Conservation (phyloP, 306 rosid species). For the Oemleria cerasiformis region DNA sequence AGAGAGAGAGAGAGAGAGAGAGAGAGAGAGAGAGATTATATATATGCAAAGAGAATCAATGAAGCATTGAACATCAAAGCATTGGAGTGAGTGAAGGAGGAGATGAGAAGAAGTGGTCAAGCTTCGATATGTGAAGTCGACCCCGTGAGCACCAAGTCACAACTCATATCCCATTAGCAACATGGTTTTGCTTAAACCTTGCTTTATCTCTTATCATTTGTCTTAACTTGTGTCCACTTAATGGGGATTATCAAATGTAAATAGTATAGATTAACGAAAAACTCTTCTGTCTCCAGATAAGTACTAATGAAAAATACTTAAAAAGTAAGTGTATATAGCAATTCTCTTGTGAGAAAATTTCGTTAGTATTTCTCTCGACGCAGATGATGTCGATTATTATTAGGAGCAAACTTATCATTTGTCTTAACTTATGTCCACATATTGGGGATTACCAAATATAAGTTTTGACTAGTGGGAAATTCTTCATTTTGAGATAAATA, state of each 20-base stretch:
- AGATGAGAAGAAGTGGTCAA: constrained; percentile 6
- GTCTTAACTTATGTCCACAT: background rate
- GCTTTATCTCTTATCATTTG: background rate
- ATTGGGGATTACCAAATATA: background rate
- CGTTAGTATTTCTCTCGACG: too few species aligned
- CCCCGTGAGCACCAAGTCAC: constrained; percentile 27
- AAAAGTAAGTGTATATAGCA: background rate
- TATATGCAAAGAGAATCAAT: background rate
- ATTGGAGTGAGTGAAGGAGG: constrained; percentile 9
- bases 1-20: too few species aligned
- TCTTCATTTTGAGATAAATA: too few species aligned
- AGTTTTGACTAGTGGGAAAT: background rate
- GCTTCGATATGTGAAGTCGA: constrained; percentile 29
- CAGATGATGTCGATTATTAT: too few species aligned
- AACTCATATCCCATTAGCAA: background rate
- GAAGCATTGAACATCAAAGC: background rate
- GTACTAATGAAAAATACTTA: background rate
- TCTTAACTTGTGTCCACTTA: constrained; percentile 1
- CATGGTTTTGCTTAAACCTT: background rate
- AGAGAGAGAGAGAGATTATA: too few species aligned
- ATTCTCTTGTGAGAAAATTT: too few species aligned
- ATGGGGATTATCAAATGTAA: constrained; percentile 5
- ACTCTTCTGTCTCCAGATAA: background rate
- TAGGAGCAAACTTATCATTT: background rate
- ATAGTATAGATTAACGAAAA: background rate